Evolutionary conservation across 805 yeast genomes (phyloP), one percentile per base, ranked within the genome.

Genomic region (Starmerella tilneyi): DNA sequence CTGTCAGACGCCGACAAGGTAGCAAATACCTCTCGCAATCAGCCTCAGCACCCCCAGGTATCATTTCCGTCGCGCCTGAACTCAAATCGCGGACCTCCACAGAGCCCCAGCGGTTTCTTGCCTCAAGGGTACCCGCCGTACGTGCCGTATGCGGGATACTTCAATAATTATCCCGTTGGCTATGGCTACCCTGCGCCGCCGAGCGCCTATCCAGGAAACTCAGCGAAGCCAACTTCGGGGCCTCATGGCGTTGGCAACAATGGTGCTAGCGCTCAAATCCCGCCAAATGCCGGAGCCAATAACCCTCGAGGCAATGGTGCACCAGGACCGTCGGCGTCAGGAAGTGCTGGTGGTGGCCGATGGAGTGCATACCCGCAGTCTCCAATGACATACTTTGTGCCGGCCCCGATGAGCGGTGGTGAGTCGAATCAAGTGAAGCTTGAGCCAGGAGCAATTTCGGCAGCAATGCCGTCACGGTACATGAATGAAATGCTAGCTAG

Each of bases 401-500:
- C 49, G 4, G 41, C 41, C 4, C 41, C 41, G 1, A 28, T 27
- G 26, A 23, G 30, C 21, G 42, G 40, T 6, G 43, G 22, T 6
- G 38, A 40, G 23, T 27, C 19, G 3, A 29, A 29, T n/a, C 37
- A 29, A n/a, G 27, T n/a, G 11, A 34, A 34, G 29, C 11, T 79
- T 11, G 85, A 79, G 31, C 85, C 80, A 49, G 78, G 86, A 0
- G 84, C 88, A 3, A 61, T 81, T 12, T 68, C 77, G 3, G 80
- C 81, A 6, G 79, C 77, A 0, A 21, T 42, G 20, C 88, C 94
- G 2, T 75, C 83, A 2, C 69, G 81, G 42, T 83, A 78, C 55
- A 76, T 81, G 33, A 72, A 72, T 47, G 94, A 83, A 55, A 67
- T 80, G 58, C 76, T 84, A 56, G 88, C 86, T 24, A 81, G 89